A percentile compares a stretch with the other conserved stretches of the same genome.
Evolutionary conservation across 441 rosid genomes (phyloP).

Genomic region (Eutrema salsugineum): DNA sequence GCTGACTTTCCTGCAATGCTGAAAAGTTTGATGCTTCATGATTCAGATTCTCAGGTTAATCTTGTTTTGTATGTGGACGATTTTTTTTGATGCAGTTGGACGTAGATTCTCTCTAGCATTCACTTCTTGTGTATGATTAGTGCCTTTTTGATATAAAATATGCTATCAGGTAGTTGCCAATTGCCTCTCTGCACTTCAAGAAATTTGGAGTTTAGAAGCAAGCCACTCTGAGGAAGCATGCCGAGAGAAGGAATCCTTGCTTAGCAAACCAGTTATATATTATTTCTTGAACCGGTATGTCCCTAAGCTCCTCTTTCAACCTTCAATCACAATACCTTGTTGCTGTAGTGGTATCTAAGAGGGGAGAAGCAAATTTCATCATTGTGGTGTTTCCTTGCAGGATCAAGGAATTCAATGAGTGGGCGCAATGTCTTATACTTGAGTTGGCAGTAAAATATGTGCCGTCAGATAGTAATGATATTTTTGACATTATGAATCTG

Average conservation of each 20-base stretch:
- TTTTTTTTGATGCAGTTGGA: background rate
- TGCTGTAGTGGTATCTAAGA: background rate
- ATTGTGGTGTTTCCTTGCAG: slow-evolving; percentile 43
- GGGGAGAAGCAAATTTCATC: background rate
- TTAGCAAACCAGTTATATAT: slow-evolving; percentile 76
- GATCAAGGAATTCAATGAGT: slow-evolving; percentile 90
- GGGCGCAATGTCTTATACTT: slow-evolving; percentile 97
- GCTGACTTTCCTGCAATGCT: slow-evolving; percentile 73
- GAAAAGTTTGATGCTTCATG: slow-evolving; percentile 84
- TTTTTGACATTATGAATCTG: slow-evolving; percentile 97
- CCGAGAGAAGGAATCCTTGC: slow-evolving; percentile 73
- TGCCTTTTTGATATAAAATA: slow-evolving; percentile 4
- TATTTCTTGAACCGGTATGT: slow-evolving; percentile 72
- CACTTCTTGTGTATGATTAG: background rate
- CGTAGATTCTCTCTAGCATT: background rate
- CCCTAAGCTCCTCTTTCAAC: background rate
- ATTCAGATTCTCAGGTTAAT: slow-evolving; percentile 76
- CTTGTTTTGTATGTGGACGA: background rate
- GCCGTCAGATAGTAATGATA: slow-evolving; percentile 84
- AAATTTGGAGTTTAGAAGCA: slow-evolving; percentile 90
- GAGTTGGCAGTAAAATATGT: slow-evolving; percentile 89
- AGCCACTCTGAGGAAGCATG: slow-evolving; percentile 83
- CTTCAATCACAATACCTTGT: background rate
- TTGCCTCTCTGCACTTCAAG: slow-evolving; percentile 86
- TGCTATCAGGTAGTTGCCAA: slow-evolving; percentile 76